Evolutionary conservation across 257 asterid species (phyloP).

Genomic region (Marsdenia floribunda): DNA sequence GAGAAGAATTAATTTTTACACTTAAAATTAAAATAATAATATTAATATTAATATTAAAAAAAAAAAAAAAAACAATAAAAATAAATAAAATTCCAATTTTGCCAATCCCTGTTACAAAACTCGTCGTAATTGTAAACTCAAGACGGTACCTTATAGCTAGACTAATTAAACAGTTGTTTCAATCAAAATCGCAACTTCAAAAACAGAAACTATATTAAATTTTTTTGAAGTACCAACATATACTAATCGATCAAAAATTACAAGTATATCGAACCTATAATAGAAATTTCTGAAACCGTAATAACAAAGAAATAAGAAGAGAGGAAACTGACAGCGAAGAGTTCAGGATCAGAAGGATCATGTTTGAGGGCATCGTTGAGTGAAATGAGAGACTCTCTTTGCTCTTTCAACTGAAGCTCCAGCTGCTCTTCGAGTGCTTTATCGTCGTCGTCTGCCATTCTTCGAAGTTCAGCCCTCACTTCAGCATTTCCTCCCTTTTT

Average conservation of each 20-base stretch:
- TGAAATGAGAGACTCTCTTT: conserved; percentile 65
- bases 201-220: not conserved
- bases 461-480: not conserved
- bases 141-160: no score
- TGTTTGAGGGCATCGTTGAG: conserved; percentile 57
- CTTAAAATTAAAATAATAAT: no score
- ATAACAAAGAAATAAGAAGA: not conserved
- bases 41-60: no score
- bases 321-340: conserved; percentile 47
- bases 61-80: not conserved
- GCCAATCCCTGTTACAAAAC: not conserved
- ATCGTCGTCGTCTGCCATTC: conserved; percentile 82
- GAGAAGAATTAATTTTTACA: not conserved
- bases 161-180: not conserved
- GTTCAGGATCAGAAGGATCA: conserved; percentile 68
- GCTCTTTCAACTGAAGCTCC: conserved; percentile 63
- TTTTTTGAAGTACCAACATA: not conserved
- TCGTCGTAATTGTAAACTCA: no score
- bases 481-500: not conserved
- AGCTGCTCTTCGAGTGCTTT: conserved; percentile 64
- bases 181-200: not conserved
- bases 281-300: conserved; percentile 2
- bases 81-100: not conserved
- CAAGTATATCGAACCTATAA: not conserved
- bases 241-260: not conserved